phyloP scores from a whole-genome alignment of 2,329 filamentous ascomycete genomes.

The Massarina eburnea region DNA sequence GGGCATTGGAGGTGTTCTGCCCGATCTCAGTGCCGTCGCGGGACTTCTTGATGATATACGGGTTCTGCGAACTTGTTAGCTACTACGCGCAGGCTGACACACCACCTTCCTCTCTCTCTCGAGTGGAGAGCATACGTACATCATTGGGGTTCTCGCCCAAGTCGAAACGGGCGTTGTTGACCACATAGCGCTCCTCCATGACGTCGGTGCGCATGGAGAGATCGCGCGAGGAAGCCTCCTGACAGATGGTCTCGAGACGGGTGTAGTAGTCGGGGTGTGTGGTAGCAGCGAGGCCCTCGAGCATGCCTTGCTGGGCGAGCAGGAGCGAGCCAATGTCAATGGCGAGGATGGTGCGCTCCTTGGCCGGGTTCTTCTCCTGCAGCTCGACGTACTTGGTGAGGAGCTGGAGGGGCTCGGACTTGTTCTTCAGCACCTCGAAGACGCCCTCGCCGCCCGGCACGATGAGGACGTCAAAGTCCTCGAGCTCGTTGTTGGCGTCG shows the following conservation, averaged over 20 bases:
- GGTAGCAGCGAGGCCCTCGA: constrained; percentile 77
- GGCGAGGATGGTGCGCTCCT: constrained; percentile 79
- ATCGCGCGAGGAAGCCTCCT: constrained; percentile 69
- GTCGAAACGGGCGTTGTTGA: constrained; percentile 89
- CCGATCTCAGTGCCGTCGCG: constrained; percentile 44
- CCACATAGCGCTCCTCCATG: constrained; percentile 81
- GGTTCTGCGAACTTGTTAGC: constrained; percentile 59
- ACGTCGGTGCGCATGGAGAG: constrained; percentile 78
- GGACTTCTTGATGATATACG: constrained; percentile 72
- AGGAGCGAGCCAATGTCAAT: constrained; percentile 79
- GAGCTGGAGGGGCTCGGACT: constrained; percentile 62
- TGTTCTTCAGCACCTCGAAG: constrained; percentile 64
- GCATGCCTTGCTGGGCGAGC: constrained; percentile 73
- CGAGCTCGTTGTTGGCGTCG: constrained; percentile 71
- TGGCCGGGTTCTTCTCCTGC: constrained; percentile 75
- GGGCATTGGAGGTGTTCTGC: constrained; percentile 38
- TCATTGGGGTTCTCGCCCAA: constrained; percentile 75
- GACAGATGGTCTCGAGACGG: constrained; percentile 79
- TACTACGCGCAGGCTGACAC: too few species aligned
- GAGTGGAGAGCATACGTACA: constrained; percentile 20
- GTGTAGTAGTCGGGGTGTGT: constrained; percentile 81
- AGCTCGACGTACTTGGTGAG: constrained; percentile 77
- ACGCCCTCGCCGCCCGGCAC: constrained; percentile 70
- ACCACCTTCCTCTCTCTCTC: background rate
- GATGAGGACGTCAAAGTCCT: constrained; percentile 78